phyloP scores from a whole-genome alignment of 164 flowering plant species.

The Cinnamomum chago region DNA sequence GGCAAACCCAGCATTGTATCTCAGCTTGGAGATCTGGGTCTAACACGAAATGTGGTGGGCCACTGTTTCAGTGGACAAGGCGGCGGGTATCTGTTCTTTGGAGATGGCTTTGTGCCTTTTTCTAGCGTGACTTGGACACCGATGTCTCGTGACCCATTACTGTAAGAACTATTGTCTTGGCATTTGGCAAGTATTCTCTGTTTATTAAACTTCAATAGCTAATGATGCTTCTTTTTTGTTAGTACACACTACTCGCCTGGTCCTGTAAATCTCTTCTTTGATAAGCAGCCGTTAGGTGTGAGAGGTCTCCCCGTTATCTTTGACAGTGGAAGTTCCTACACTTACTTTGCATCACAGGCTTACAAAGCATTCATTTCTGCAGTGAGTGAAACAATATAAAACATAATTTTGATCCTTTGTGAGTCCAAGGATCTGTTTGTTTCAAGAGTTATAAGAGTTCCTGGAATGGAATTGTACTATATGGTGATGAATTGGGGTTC shows the following conservation, averaged over 20 bases:
- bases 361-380: background rate
- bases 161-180: slow-evolving; percentile 11
- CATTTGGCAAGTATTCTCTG: background rate
- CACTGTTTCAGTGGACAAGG: slow-evolving; percentile 73
- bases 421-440: background rate
- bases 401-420: background rate
- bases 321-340: slow-evolving; percentile 68
- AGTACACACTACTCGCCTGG: slow-evolving; percentile 83
- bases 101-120: slow-evolving; percentile 64
- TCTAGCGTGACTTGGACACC: slow-evolving; percentile 64
- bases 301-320: slow-evolving; percentile 52
- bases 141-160: slow-evolving; percentile 47
- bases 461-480: too few relatives aligned
- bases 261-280: slow-evolving; percentile 50
- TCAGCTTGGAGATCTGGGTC: slow-evolving; percentile 62
- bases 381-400: slow-evolving; percentile 26
- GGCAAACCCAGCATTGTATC: slow-evolving; percentile 66
- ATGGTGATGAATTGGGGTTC: too few relatives aligned
- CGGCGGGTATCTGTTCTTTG: slow-evolving; percentile 82
- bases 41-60: slow-evolving; percentile 63
- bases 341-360: background rate
- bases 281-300: slow-evolving; percentile 42
- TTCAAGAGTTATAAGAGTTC: too few relatives aligned
- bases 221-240: slow-evolving; percentile 4
- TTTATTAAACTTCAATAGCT: background rate